These are phyloP conservation scores for Verticillium longisporum DNA, from an alignment of 2,329 filamentous ascomycete species.

Conservation along the genomic window DNA sequence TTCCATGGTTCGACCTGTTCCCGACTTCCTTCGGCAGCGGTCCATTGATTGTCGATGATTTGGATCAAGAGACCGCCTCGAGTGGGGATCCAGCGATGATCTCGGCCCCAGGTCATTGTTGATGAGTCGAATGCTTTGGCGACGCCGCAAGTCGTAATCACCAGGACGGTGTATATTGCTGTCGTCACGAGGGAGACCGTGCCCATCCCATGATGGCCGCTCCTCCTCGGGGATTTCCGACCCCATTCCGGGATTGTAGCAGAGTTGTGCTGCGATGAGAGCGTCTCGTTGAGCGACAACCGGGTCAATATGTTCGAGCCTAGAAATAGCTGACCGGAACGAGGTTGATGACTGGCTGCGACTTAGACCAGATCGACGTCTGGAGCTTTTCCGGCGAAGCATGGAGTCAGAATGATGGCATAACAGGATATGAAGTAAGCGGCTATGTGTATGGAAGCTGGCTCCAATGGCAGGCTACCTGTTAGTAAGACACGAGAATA, in stretches of 20 bases:
- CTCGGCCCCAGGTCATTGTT: conserved; percentile 12
- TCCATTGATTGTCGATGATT: background rate
- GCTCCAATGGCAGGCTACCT: background rate
- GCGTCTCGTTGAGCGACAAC: conserved; percentile 50
- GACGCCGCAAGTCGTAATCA: conserved; percentile 24
- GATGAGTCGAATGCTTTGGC: conserved; percentile 52
- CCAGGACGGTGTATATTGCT: conserved; percentile 17
- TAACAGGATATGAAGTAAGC: background rate
- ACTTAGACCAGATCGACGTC: conserved; percentile 33
- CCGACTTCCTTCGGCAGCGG: background rate
- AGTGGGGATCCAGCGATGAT: background rate
- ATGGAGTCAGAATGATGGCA: conserved; percentile 22
- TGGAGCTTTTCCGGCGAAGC: conserved; percentile 43
- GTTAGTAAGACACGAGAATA: conserved; percentile 3
- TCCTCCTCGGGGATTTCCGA: conserved; percentile 27
- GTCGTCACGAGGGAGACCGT: background rate
- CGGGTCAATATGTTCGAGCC: conserved; percentile 41
- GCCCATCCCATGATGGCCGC: conserved; percentile 9
- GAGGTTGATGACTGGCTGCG: conserved; percentile 50
- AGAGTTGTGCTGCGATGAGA: conserved; percentile 53
- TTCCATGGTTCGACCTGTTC: background rate
- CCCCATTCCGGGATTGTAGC: conserved; percentile 47
- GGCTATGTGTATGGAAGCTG: background rate
- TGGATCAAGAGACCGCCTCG: background rate
- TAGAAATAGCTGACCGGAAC: conserved; percentile 30